Base-by-base conservation (phyloP, 352 stramenopile species). In the Phytophthora tentaculata region DNA sequence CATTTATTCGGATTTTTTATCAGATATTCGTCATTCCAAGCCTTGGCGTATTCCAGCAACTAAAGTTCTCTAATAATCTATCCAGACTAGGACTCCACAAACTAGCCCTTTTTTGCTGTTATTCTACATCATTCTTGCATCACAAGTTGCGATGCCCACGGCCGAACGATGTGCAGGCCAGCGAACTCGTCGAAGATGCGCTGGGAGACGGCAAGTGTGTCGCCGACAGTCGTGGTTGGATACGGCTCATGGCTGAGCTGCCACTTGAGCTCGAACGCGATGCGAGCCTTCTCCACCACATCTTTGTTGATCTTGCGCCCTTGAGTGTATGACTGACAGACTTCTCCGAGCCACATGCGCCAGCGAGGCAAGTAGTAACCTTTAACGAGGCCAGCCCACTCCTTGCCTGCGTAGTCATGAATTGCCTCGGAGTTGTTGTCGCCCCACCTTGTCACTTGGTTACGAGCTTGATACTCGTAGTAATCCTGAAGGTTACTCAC, bases 381-480 rank as follows among this genome's bases (percentile, higher is more conserved):
- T 16, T 79, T 77, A 20, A 91, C 74, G 37, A 94, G 81, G 3
- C 86, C 84, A 32, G 80, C 67, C 86, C 86, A 94, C 58, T 92
- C 83, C 68, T 94, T 94, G 41, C 79, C 79, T 3, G 86, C 86
- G 55, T 94, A 94, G 62, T 94, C 86, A 51, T 90, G 81, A 32
- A 94, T 75, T 17, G 80, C 64, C 47, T 94, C 83, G 44, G 74
- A 73, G 71, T 94, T 94, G 69, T 90, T 71, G 69, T 94, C 86
- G 9, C 86, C 86, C 86, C 86, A 94, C 2, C 86, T 82, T 4
- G 86, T 94, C 52, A 94, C 79, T 67, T 92, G 84, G 62, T 94
- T 94, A 22, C 86, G 83, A n/a, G 86, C 86, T 67, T 94, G 82
- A 63, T 91, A 94, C 65, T 94, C 86, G 61, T 86, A 89, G 64